A percentile compares a stretch with the other conserved stretches of the same genome.
Conservation (phyloP, 2,329 filamentous ascomycete species). For the Grosmannia serpens region DNA sequence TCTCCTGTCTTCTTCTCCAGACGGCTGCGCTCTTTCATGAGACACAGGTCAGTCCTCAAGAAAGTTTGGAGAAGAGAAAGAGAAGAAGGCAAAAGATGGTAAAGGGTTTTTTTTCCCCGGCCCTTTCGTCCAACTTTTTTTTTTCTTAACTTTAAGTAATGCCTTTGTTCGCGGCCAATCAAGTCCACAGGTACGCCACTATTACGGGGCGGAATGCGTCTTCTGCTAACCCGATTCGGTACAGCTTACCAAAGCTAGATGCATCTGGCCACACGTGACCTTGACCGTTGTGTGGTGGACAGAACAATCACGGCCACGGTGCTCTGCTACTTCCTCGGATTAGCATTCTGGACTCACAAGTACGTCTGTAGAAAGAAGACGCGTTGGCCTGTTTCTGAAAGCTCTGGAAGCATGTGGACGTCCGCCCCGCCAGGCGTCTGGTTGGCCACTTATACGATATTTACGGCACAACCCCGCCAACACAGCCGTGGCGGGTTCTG, state of each 20-base stretch:
- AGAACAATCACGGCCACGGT: background rate
- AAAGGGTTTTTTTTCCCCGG: background rate
- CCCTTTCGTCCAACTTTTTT: background rate
- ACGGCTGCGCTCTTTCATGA: background rate
- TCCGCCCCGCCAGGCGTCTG: background rate
- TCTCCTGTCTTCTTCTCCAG: background rate
- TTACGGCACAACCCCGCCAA: background rate
- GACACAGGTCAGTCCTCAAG: background rate
- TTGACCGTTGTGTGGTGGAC: background rate
- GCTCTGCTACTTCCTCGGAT: background rate
- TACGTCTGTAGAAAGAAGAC: too few relatives aligned
- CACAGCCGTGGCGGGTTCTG: background rate
- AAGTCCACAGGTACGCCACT: background rate
- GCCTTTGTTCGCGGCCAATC: background rate
- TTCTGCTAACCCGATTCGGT: background rate
- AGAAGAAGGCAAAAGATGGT: background rate
- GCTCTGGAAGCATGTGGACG: background rate
- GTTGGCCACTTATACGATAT: background rate
- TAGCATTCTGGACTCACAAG: too few relatives aligned
- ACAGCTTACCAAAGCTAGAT: background rate
- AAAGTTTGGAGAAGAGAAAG: background rate
- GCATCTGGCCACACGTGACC: background rate
- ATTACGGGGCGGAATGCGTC: background rate
- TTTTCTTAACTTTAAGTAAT: background rate
- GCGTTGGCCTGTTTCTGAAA: background rate